Conservation (phyloP, 2,329 filamentous ascomycete genomes). For the Talaromyces verruculosus region DNA sequence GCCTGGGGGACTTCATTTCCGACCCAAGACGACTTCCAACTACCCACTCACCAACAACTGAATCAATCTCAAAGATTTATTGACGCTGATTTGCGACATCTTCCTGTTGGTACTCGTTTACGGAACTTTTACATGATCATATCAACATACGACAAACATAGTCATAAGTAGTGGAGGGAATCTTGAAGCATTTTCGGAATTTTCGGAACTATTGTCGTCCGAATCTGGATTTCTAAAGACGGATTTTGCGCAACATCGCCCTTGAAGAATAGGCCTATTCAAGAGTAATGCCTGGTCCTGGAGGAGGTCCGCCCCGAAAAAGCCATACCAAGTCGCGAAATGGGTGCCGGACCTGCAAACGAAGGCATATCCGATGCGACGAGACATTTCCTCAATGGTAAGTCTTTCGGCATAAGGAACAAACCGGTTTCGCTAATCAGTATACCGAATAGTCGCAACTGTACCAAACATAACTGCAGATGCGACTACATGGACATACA, state of each 20-base stretch:
- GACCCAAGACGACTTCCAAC: not conserved
- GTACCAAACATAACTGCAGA: slow-evolving; percentile 97
- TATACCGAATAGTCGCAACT: slow-evolving; percentile 71
- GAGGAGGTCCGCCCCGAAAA: slow-evolving; percentile 83
- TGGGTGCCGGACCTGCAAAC: slow-evolving; percentile 97
- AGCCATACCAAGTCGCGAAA: slow-evolving; percentile 99
- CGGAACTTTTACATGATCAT: slow-evolving; percentile 2
- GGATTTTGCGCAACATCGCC: not conserved
- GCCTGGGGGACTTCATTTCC: not conserved
- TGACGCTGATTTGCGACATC: not conserved
- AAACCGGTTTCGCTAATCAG: not conserved
- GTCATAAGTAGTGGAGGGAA: not conserved
- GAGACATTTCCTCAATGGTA: slow-evolving; percentile 97
- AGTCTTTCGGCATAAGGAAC: not conserved
- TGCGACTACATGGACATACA: slow-evolving; percentile 95
- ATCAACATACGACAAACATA: not conserved
- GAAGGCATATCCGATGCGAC: slow-evolving; percentile 94
- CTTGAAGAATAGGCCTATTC: not conserved
- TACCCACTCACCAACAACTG: not conserved
- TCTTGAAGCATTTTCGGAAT: not conserved
- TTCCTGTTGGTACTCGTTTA: no score
- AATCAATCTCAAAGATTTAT: not conserved
- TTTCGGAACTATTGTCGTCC: not conserved
- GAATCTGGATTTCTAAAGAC: not conserved
- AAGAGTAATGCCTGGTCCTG: slow-evolving; percentile 77